Evolutionary conservation across 345 rosid genomes (phyloP).

Genomic region (Eucalyptus rudis): DNA sequence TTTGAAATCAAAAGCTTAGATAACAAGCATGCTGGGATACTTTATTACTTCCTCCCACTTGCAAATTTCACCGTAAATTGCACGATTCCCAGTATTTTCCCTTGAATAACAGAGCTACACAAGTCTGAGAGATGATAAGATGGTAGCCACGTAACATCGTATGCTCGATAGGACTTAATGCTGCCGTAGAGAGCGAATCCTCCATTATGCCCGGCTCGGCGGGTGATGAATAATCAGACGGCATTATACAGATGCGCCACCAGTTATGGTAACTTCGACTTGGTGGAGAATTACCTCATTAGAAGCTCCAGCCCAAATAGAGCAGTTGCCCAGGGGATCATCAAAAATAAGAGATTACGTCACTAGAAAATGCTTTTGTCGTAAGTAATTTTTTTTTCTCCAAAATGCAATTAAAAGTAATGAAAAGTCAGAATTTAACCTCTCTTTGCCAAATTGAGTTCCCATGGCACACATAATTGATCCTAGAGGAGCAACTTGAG

Average conservation of each 20-base stretch:
- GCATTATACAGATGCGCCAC: background rate
- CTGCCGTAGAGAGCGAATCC: conserved; percentile 43
- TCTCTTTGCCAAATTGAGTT: background rate
- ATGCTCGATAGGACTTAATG: conserved; percentile 4
- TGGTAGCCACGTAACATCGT: background rate
- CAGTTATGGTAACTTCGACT: background rate
- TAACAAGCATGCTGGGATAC: too few species aligned
- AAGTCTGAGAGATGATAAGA: background rate
- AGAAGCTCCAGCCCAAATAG: background rate
- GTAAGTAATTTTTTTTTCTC: background rate
- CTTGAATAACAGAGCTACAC: too few species aligned
- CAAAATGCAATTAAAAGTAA: background rate
- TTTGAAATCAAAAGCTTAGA: too few species aligned
- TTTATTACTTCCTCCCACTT: too few species aligned
- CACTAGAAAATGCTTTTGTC: too few species aligned
- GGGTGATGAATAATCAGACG: conserved; percentile 49
- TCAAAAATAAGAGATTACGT: background rate
- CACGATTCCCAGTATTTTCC: too few species aligned
- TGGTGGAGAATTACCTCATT: background rate
- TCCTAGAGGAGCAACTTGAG: background rate
- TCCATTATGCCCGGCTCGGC: conserved; percentile 42
- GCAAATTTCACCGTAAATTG: too few species aligned
- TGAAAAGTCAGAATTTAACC: background rate
- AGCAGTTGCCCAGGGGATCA: background rate
- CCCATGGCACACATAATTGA: background rate